Percentiles rank a stretch among this genome's conserved stretches.
phyloP scores from a whole-genome alignment of 2,329 filamentous ascomycete species.

The Pseudopithomyces chartarum region DNA sequence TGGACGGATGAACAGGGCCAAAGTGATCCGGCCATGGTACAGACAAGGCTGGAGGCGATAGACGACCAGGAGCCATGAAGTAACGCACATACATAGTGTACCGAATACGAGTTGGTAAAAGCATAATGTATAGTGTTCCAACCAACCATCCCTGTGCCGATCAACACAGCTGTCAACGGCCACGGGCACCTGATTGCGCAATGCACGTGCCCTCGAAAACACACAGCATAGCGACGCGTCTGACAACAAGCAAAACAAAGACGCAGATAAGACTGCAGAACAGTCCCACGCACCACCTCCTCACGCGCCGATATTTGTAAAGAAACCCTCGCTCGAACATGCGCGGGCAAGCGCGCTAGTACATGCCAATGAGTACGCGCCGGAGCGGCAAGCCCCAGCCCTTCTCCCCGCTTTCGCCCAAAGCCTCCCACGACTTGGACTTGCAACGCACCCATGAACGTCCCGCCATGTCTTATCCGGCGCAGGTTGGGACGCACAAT shows the following conservation, averaged over 20 bases:
- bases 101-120: not conserved
- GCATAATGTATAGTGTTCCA: not conserved
- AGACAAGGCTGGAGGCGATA: slow-evolving; percentile 39
- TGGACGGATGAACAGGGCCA: slow-evolving; percentile 42
- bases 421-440: slow-evolving; percentile 30
- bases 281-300: not conserved
- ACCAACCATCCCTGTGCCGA: slow-evolving; percentile 1
- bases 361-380: slow-evolving; percentile 40
- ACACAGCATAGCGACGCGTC: slow-evolving; percentile 10
- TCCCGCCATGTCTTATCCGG: slow-evolving; percentile 27
- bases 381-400: slow-evolving; percentile 37
- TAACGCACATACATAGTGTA: not conserved
- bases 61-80: slow-evolving; percentile 40
- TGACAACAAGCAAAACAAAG: slow-evolving; percentile 6
- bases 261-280: not conserved
- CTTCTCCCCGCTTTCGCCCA: slow-evolving; percentile 36
- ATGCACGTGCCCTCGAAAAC: slow-evolving; percentile 10
- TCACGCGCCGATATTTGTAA: not conserved
- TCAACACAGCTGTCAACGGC: not conserved
- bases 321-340: slow-evolving; percentile 16
- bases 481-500: slow-evolving; percentile 28
- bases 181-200: too few species aligned
- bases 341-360: slow-evolving; percentile 10
- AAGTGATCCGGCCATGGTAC: slow-evolving; percentile 36
- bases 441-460: slow-evolving; percentile 23